Conservation (phyloP, 192 early-diverging fungal species). For the Coemansia sp. region DNA sequence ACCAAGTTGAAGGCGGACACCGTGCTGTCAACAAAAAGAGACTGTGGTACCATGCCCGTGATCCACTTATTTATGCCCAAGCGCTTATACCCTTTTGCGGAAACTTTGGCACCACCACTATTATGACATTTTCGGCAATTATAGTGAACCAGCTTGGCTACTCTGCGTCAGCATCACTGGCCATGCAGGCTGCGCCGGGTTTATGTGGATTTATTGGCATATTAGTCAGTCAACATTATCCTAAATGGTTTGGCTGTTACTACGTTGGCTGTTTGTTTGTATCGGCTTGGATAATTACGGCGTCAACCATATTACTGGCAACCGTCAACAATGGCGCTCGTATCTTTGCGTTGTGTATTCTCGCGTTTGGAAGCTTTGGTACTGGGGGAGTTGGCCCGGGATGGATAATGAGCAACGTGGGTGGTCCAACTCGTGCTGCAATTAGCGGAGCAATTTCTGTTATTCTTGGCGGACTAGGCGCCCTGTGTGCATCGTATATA, state of each 20-base stretch:
- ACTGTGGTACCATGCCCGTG: slow-evolving; percentile 17
- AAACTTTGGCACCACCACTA: slow-evolving; percentile 51
- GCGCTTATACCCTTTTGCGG: slow-evolving; percentile 41
- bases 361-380: slow-evolving; percentile 47
- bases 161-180: slow-evolving; percentile 30
- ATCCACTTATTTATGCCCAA: slow-evolving; percentile 37
- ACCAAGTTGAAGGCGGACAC: slow-evolving; percentile 39
- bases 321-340: slow-evolving; percentile 43
- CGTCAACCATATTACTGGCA: slow-evolving; percentile 29
- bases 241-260: slow-evolving; percentile 28
- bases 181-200: slow-evolving; percentile 48
- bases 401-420: slow-evolving; percentile 50
- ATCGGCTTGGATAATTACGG: slow-evolving; percentile 26
- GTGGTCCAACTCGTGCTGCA: slow-evolving; percentile 38
- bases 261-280: slow-evolving; percentile 43
- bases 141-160: slow-evolving; percentile 40
- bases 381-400: slow-evolving; percentile 47
- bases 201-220: slow-evolving; percentile 14
- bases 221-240: slow-evolving; percentile 15
- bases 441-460: slow-evolving; percentile 42
- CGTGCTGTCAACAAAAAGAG: slow-evolving; percentile 25
- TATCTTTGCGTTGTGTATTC: slow-evolving; percentile 49
- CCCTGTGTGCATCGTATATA: slow-evolving; percentile 44
- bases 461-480: slow-evolving; percentile 41
- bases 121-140: slow-evolving; percentile 39